Evolutionary conservation across 192 early-diverging fungal genomes (phyloP).

Genomic region (Gonapodya prolifera): DNA sequence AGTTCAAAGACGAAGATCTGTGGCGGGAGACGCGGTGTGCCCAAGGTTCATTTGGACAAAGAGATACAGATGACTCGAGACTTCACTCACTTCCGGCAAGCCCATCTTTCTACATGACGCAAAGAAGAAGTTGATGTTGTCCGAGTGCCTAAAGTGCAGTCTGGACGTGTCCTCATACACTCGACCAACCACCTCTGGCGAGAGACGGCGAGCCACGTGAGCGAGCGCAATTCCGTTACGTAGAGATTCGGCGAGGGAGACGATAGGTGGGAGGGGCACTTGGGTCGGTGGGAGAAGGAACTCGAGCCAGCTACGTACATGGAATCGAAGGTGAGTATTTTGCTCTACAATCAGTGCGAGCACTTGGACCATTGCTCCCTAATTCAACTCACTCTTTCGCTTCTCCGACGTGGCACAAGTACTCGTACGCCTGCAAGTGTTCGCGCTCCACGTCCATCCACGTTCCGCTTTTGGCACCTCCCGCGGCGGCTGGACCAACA

Average conservation of each 20-base stretch:
- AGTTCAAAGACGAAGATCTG: slow-evolving; percentile 93
- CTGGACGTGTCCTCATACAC: slow-evolving; percentile 58
- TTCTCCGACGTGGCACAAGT: slow-evolving; percentile 96
- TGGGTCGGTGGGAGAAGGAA: neutral
- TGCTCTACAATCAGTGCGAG: neutral
- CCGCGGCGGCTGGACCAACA: neutral
- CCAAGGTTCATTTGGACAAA: neutral
- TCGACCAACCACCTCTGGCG: slow-evolving; percentile 65
- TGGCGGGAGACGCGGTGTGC: neutral
- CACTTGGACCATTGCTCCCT: neutral
- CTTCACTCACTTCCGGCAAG: slow-evolving; percentile 56
- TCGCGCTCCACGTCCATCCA: slow-evolving; percentile 87
- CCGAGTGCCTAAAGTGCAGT: slow-evolving; percentile 87
- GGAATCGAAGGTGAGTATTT: neutral
- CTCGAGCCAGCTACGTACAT: neutral
- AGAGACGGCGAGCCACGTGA: slow-evolving; percentile 71
- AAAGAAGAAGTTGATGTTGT: slow-evolving; percentile 96
- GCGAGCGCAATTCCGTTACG: slow-evolving; percentile 89
- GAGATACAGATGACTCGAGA: slow-evolving; percentile 3
- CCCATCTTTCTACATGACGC: slow-evolving; percentile 60
- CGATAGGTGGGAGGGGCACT: slow-evolving; percentile 37
- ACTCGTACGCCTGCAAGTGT: slow-evolving; percentile 94
- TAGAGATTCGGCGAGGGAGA: slow-evolving; percentile 73
- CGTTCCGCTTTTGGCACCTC: neutral
- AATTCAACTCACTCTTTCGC: slow-evolving; percentile 76